These are phyloP conservation scores for Phaeotremella skinneri DNA, from an alignment of 768 basidiomycete species.

Conservation along the genomic window DNA sequence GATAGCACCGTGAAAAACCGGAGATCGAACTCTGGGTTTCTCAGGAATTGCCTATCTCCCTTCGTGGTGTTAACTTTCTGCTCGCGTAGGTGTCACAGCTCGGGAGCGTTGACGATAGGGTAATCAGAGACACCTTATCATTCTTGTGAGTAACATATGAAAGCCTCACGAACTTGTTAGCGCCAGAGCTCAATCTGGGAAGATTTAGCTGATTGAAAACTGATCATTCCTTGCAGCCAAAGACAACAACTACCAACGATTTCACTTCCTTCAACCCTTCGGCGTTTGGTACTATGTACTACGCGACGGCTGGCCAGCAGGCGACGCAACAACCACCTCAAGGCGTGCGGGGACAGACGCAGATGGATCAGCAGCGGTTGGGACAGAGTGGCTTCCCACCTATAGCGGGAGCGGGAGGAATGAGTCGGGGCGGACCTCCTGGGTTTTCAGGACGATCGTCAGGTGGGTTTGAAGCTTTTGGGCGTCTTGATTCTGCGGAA, in stretches of 20 bases:
- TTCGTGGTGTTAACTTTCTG: neutral
- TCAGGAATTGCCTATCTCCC: neutral
- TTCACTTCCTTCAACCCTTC: too few relatives aligned
- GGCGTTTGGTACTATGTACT: conserved; percentile 42
- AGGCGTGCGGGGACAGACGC: neutral
- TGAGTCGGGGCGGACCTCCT: conserved; percentile 37
- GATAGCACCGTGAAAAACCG: neutral
- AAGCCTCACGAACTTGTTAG: neutral
- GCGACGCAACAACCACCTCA: conserved; percentile 24
- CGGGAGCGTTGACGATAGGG: neutral
- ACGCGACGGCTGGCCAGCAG: conserved; percentile 46
- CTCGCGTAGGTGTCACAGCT: neutral
- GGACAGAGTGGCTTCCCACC: conserved; percentile 19
- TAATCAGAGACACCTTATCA: too few relatives aligned
- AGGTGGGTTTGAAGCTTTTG: conserved; percentile 1
- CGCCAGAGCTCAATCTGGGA: neutral
- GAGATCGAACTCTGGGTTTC: neutral
- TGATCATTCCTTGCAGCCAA: neutral
- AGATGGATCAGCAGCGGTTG: conserved; percentile 18
- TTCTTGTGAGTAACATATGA: too few relatives aligned
- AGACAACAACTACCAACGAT: too few relatives aligned
- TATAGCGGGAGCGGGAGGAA: conserved; percentile 19
- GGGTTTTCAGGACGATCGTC: conserved; percentile 32
- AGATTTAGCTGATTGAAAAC: neutral
- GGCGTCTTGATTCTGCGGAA: too few relatives aligned